phyloP scores from a whole-genome alignment of 768 basidiomycete species.

The Coprinopsis cinerea region DNA sequence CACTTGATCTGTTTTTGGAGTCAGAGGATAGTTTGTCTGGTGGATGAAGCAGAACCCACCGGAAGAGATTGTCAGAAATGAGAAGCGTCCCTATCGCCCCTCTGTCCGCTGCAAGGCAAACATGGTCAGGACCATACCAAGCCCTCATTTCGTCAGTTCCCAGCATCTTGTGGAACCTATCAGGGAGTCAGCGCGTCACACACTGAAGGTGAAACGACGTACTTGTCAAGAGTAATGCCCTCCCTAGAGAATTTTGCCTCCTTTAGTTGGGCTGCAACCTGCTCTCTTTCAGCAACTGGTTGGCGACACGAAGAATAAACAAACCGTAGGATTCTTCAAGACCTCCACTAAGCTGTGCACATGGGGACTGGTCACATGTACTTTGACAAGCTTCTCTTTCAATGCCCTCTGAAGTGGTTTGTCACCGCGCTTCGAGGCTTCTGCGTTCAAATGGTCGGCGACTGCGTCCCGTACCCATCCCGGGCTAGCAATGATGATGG shows the following conservation, averaged over 20 bases:
- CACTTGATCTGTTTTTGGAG: slow-evolving; percentile 55
- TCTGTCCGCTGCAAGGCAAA: slow-evolving; percentile 82
- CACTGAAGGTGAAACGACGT: slow-evolving; percentile 4
- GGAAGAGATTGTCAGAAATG: slow-evolving; percentile 92
- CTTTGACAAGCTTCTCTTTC: slow-evolving; percentile 81
- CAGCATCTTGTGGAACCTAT: slow-evolving; percentile 97
- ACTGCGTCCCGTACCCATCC: slow-evolving; percentile 93
- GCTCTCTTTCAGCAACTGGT: too few species aligned
- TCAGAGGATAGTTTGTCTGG: neutral
- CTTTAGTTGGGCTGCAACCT: slow-evolving; percentile 75
- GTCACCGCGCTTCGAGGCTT: slow-evolving; percentile 77
- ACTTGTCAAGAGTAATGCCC: slow-evolving; percentile 89
- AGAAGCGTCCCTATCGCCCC: slow-evolving; percentile 92
- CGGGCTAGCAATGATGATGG: slow-evolving; percentile 93
- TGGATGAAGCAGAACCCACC: slow-evolving; percentile 38
- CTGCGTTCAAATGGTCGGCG: slow-evolving; percentile 74
- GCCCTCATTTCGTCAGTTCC: slow-evolving; percentile 91
- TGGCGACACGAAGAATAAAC: slow-evolving; percentile 12
- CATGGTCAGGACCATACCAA: slow-evolving; percentile 98
- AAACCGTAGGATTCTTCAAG: slow-evolving; percentile 88
- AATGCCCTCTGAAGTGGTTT: slow-evolving; percentile 71
- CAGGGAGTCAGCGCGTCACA: neutral
- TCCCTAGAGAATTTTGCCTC: slow-evolving; percentile 97
- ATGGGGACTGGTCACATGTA: slow-evolving; percentile 90
- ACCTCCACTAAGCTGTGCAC: slow-evolving; percentile 95